Conservation (phyloP, 75 land plant genomes). For the Selaginella tamariscina region DNA sequence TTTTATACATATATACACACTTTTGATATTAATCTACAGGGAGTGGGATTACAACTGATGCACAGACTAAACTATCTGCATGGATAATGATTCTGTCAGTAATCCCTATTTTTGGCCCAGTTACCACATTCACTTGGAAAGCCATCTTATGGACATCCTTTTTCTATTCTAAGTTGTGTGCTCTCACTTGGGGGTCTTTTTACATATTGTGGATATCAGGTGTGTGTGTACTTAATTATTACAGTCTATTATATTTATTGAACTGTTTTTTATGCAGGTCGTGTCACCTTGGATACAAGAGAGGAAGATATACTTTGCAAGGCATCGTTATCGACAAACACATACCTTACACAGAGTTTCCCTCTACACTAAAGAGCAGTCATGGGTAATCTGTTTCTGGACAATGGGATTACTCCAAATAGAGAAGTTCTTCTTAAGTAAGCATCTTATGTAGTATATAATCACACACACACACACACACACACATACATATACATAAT, state of each 20-base stretch:
- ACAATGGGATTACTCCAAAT: conserved; percentile 22
- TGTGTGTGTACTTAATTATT: too few species aligned
- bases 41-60: neutral
- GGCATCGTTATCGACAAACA: conserved; percentile 35
- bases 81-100: neutral
- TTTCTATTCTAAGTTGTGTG: neutral
- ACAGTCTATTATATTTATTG: too few species aligned
- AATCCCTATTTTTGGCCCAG: neutral
- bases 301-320: conserved; percentile 36
- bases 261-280: too few species aligned
- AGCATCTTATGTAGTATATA: too few species aligned
- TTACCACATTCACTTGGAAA: neutral
- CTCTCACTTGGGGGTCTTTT: neutral
- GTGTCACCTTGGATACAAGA: conserved; percentile 57
- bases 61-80: neutral
- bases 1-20: neutral
- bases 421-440: conserved; percentile 21
- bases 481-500: too few species aligned
- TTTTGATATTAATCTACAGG: neutral
- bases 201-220: neutral
- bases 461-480: too few species aligned
- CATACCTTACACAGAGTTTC: conserved; percentile 30
- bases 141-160: neutral
- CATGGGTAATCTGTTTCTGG: conserved; percentile 21
- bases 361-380: conserved; percentile 10